Base-by-base conservation (phyloP, 176 grass and related monocot species). In the Aegilops bicornis region DNA sequence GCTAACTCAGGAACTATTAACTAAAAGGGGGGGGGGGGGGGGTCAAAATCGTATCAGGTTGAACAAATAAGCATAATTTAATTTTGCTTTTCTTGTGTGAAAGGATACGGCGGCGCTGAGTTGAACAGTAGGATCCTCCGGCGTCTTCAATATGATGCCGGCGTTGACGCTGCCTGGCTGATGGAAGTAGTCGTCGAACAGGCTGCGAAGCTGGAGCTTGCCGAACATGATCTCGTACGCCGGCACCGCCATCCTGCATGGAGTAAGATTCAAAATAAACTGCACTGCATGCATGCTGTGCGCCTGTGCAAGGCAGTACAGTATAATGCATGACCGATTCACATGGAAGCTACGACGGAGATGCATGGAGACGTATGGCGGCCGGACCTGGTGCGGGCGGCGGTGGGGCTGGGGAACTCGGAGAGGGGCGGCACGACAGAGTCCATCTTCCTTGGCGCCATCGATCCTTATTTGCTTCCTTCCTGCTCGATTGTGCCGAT, bases 211-310 rank as follows among this genome's bases (percentile, higher is more conserved):
- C 11, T 77, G 48, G 82, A 89, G 84, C 84, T 94, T 94, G 23
- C 80, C 92, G 82, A 94, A 94, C 58, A 94, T 63, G 63, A 94
- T 48, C 3, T 91, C 92, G 63, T 94, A 94, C 30, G 92, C 87
- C 23, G 92, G 89, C 59, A 91, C 80, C 5, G 88, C 69, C 87
- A 91, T 91, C 76, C 92, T 91, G 47, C 47, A 50, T 14, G 47
- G 0, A 50, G 47, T 1, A 50, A 16, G 13, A 50, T 16, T 50
- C 13, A 4, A 50, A 16, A 50, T 50, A 50, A 50, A 16, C 2
- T 50, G 14, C 47, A 6, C 0, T 50, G 47, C 47, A 0, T 50
- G 47, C 47, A 50, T 50, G n/a, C n/a, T n/a, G n/a, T n/a, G n/a
- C n/a, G n/a, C 0, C 14, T 48, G 12, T 47, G 43, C 43, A 48